Evolutionary conservation across 2,329 filamentous ascomycete genomes (phyloP), one percentile per base, ranked within the genome.

Genomic region (Aschersonia sp.): DNA sequence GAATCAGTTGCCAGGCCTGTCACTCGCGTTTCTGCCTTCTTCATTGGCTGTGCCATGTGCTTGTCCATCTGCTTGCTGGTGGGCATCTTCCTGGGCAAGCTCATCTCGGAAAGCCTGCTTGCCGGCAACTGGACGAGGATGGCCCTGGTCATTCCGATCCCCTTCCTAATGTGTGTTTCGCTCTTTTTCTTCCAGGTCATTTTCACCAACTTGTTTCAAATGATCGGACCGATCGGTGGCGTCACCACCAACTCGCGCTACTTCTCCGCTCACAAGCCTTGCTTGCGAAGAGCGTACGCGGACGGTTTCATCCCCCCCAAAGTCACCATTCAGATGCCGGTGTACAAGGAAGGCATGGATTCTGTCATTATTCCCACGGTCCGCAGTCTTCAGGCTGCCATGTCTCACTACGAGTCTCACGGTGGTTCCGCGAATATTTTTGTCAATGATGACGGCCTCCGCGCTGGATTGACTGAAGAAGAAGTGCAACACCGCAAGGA

Each of bases 361-460:
- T 55, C 54, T 5, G 67, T 69, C 56, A 74, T 75, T 52, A 64
- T 68, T 8, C 72, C 72, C 5, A 75, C 72, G 0, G 62, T 75
- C 42, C 59, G 65, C 41, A 71, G 67, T 46, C 58, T 75, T 42
- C 69, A 72, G 52, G 64, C 67, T 1, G 71, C 71, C 14, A 72
- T 75, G 44, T 69, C 67, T 1, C 66, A 67, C 46, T 75, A 75
- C 53, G 70, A 73, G 53, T 63, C 67, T 44, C 67, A 70, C 45
- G 63, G 64, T 49, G 68, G 67, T 42, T 60, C 67, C 10, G 68
- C 68, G 6, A 67, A 62, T 31, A 78, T 81, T 50, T 79, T 80
- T 53, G 62, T 81, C 58, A 79, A 80, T 55, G 78, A 81, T 52
- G 78, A 81, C 53, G 77, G 78, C 47, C 72, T 81, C 66, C 75